Evolutionary conservation across 345 rosid genomes (phyloP).

Genomic region (Eucalyptus brandiana): DNA sequence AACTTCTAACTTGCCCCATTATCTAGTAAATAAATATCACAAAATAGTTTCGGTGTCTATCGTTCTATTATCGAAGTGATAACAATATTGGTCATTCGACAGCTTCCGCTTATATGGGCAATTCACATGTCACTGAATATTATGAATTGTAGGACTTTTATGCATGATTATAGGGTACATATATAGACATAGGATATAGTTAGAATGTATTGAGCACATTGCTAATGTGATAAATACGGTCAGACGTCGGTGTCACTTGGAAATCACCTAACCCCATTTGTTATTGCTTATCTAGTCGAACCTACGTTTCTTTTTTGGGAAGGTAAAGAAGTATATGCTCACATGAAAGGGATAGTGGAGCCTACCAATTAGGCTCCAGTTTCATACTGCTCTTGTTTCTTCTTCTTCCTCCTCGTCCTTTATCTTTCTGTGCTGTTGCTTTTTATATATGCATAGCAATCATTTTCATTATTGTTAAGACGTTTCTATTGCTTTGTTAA

Average conservation of each 20-base stretch:
- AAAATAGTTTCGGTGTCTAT: neutral
- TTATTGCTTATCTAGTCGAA: neutral
- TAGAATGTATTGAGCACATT: neutral
- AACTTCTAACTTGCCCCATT: neutral
- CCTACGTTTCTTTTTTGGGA: neutral
- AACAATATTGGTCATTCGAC: neutral
- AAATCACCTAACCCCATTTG: neutral
- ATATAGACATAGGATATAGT: neutral
- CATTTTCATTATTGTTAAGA: neutral
- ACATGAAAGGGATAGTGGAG: neutral
- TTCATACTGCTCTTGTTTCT: neutral
- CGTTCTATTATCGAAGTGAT: neutral
- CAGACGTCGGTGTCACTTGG: neutral
- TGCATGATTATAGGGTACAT: neutral
- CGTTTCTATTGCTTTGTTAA: neutral
- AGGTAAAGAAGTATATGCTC: neutral
- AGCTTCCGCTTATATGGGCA: neutral
- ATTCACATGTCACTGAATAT: neutral
- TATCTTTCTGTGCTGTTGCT: neutral
- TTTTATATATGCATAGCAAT: neutral
- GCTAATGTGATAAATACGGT: neutral
- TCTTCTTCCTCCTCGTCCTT: neutral
- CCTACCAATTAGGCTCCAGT: neutral
- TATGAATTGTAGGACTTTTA: neutral
- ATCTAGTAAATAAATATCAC: neutral